Percentiles rank a stretch among this genome's conserved stretches.
These are phyloP conservation scores for Cryptococcus depauperatus DNA, from an alignment of 1,284 basidiomycete genomes.

Conservation along the genomic window DNA sequence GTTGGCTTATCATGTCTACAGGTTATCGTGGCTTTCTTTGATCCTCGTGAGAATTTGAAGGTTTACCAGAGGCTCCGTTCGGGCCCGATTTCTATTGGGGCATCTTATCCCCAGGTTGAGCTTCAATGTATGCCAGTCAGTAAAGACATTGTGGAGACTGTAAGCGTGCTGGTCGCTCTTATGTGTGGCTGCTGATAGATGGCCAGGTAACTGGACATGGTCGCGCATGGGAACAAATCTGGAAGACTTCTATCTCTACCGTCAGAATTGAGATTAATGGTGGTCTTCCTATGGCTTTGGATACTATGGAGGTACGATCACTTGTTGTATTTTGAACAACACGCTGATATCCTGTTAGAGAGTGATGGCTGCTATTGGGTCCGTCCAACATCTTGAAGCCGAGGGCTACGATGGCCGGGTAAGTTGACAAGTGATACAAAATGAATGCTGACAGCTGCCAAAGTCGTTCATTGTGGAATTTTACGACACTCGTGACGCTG, in stretches of 20 bases:
- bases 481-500: conserved; percentile 32
- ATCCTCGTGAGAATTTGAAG: conserved; percentile 30
- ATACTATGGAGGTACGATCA: conserved; percentile 16
- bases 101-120: conserved; percentile 4
- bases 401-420: conserved; percentile 18
- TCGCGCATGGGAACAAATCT: conserved; percentile 17
- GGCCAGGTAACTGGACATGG: conserved; percentile 13
- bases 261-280: conserved; percentile 18
- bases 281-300: conserved; percentile 4
- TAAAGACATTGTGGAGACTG: conserved; percentile 15
- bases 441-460: background rate
- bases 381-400: conserved; percentile 15
- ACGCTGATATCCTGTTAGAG: conserved; percentile 9
- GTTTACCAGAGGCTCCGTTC: conserved; percentile 19
- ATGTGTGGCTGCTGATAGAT: background rate
- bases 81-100: conserved; percentile 13
- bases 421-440: conserved; percentile 6
- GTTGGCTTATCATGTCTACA: conserved; percentile 7
- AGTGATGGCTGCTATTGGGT: conserved; percentile 18
- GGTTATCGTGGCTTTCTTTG: conserved; percentile 35
- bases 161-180: conserved; percentile 5
- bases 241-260: conserved; percentile 14
- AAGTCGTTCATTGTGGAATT: conserved; percentile 35
- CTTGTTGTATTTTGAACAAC: background rate
- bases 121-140: conserved; percentile 23